Evolutionary conservation across 176 grass and related monocot species (phyloP).

Genomic region (Poa pratensis): DNA sequence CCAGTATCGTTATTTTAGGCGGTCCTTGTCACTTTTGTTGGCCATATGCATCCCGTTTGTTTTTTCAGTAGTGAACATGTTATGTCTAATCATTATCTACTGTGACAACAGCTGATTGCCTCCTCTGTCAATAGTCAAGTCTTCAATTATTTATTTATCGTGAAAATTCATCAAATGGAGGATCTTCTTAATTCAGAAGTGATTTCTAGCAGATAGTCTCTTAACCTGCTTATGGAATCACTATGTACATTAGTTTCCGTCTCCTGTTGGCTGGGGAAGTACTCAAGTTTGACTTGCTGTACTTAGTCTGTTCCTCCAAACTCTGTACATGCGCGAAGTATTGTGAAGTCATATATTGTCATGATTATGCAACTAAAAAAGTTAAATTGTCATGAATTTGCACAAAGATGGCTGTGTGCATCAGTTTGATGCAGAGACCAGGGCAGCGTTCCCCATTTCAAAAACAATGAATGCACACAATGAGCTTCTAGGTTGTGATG

Average conservation of each 20-base stretch:
- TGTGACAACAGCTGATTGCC: neutral
- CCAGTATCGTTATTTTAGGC: conserved; percentile 18
- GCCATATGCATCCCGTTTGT: conserved; percentile 10
- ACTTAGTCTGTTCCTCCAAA: conserved; percentile 7
- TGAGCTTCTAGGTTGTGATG: neutral
- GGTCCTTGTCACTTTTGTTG: conserved; percentile 42
- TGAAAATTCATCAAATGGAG: neutral
- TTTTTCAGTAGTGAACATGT: conserved; percentile 22
- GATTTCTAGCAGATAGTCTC: neutral
- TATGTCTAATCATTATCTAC: conserved; percentile 4
- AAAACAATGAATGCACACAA: neutral
- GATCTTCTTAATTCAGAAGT: neutral
- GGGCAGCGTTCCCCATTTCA: no score
- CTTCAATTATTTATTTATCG: neutral
- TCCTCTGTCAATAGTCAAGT: conserved; percentile 12
- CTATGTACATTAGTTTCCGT: neutral
- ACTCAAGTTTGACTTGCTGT: conserved; percentile 17
- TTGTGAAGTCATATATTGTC: conserved; percentile 25
- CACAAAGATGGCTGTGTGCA: neutral
- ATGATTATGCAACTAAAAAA: neutral
- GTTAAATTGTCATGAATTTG: neutral
- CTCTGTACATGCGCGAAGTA: neutral
- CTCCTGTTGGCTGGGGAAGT: neutral
- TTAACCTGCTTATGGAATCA: neutral
- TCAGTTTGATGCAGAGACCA: no score